Conservation (phyloP, 140 eudicot species). For the Cichorium intybus region DNA sequence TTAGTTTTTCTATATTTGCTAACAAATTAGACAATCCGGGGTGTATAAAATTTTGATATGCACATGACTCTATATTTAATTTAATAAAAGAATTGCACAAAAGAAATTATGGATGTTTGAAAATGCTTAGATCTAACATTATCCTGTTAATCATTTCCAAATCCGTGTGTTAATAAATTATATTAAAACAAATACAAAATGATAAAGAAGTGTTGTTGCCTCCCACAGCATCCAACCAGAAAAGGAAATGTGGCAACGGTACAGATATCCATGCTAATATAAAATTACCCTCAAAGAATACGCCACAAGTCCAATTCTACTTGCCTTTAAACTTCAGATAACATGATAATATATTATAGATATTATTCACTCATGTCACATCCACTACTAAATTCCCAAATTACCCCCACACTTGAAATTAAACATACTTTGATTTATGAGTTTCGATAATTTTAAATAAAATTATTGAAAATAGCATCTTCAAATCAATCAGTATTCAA, state of each 20-base stretch:
- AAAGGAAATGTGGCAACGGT: conserved; percentile 39
- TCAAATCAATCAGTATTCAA: too few species aligned
- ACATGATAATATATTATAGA: conserved; percentile 25
- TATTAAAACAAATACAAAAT: conserved; percentile 1
- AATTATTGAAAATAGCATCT: too few species aligned
- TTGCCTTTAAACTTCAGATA: conserved; percentile 40
- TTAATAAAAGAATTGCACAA: background rate
- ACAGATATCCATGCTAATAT: conserved; percentile 27
- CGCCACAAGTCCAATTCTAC: conserved; percentile 32
- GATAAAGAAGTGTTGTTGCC: conserved; percentile 31
- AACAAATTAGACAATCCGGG: too few species aligned
- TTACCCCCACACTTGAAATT: conserved; percentile 12
- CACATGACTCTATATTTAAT: background rate
- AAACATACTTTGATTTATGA: too few species aligned
- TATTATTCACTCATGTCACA: conserved; percentile 15
- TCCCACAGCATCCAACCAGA: conserved; percentile 40
- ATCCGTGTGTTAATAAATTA: background rate
- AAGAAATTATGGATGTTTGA: background rate
- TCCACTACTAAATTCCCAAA: conserved; percentile 7
- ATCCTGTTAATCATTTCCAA: background rate
- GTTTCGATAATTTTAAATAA: too few species aligned
- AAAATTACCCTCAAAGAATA: conserved; percentile 19
- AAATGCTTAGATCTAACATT: conserved; percentile 20
- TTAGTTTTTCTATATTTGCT: too few species aligned
- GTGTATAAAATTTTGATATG: too few species aligned